Percentiles rank a stretch among this genome's conserved stretches.
Conservation (phyloP, 2,329 filamentous ascomycete species). For the Colletotrichum abscissum region DNA sequence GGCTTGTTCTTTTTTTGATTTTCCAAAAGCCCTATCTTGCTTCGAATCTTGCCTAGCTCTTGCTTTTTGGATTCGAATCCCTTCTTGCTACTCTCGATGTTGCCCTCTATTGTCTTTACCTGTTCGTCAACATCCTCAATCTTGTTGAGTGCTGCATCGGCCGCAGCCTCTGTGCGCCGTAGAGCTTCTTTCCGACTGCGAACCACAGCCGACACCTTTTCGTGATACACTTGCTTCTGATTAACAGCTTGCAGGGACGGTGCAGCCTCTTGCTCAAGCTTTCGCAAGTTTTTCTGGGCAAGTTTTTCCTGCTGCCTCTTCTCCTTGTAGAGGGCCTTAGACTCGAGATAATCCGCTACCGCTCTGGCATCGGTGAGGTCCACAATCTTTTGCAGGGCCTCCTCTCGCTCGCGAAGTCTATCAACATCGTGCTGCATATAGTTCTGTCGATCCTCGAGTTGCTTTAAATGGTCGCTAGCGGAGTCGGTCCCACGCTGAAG, state of each 20-base stretch:
- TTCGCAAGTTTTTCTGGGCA: slow-evolving; percentile 67
- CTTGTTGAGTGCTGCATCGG: slow-evolving; percentile 55
- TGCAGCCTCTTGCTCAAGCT: slow-evolving; percentile 68
- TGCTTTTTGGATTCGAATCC: slow-evolving; percentile 61
- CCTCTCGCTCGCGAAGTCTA: slow-evolving; percentile 79
- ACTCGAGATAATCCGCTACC: slow-evolving; percentile 71
- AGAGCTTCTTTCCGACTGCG: slow-evolving; percentile 65
- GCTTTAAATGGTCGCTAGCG: slow-evolving; percentile 72
- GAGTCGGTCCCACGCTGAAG: slow-evolving; percentile 67
- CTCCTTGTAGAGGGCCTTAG: slow-evolving; percentile 58
- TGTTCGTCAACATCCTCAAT: slow-evolving; percentile 47
- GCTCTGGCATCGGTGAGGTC: slow-evolving; percentile 75
- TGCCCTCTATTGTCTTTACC: slow-evolving; percentile 46
- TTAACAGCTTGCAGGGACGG: slow-evolving; percentile 78
- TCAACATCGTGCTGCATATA: slow-evolving; percentile 85
- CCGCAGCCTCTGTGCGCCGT: slow-evolving; percentile 62
- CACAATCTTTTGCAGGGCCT: slow-evolving; percentile 72
- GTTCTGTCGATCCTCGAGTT: slow-evolving; percentile 78
- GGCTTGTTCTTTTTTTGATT: slow-evolving; percentile 71
- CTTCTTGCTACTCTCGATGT: slow-evolving; percentile 63
- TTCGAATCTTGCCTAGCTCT: slow-evolving; percentile 61
- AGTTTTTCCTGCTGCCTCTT: slow-evolving; percentile 66
- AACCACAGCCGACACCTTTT: slow-evolving; percentile 66
- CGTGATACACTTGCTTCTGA: slow-evolving; percentile 75
- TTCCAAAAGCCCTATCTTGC: slow-evolving; percentile 72